A percentile compares a stretch with the other conserved stretches of the same genome.
Conservation (phyloP, 495 filamentous ascomycete genomes). For the Apiosordaria backusii region DNA sequence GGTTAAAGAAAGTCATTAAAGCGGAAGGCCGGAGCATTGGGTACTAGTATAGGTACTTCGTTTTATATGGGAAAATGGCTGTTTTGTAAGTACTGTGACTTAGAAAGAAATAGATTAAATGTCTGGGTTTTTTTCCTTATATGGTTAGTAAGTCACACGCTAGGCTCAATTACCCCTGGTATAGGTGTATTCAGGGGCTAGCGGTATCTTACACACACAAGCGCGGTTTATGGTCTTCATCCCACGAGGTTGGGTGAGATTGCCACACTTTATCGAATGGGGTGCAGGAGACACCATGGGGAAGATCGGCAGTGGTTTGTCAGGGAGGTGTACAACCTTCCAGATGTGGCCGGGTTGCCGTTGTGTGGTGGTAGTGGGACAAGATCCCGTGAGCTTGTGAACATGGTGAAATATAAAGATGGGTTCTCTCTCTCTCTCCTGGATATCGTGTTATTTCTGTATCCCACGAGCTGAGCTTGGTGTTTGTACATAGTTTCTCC, state of each 20-base stretch:
- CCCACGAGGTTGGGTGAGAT: background rate
- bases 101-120: too few species aligned
- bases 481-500: background rate
- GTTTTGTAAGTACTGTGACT: too few species aligned
- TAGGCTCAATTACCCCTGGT: too few species aligned
- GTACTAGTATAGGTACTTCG: too few species aligned
- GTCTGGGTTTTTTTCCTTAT: too few species aligned
- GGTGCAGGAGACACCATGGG: background rate
- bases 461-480: background rate
- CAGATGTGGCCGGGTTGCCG: background rate
- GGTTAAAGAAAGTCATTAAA: too few species aligned
- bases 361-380: background rate
- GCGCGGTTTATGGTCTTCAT: background rate
- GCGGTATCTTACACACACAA: too few species aligned
- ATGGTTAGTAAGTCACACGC: too few species aligned
- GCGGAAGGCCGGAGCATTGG: too few species aligned
- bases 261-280: background rate
- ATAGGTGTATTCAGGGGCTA: too few species aligned
- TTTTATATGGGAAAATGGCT: too few species aligned
- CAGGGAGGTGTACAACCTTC: background rate
- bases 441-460: background rate
- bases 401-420: background rate
- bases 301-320: background rate
- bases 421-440: background rate
- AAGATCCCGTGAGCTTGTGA: background rate